Evolutionary conservation across 352 stramenopile species (phyloP).

Genomic region (Globisporangium alternatum): DNA sequence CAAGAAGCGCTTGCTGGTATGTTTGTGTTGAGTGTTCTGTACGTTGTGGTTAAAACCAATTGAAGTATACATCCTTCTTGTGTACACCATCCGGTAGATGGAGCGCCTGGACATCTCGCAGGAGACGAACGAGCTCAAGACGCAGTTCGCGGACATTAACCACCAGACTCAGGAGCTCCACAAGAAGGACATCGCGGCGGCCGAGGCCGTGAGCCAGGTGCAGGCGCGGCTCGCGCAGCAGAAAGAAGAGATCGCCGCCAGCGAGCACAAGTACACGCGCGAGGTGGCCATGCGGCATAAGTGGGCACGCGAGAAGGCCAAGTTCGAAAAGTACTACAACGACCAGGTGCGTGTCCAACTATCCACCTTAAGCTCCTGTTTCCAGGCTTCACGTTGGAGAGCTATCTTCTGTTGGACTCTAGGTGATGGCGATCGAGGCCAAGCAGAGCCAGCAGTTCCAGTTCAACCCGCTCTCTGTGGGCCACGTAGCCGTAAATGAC

Average conservation of each 20-base stretch:
- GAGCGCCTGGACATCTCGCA: constrained; percentile 51
- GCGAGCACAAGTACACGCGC: constrained; percentile 56
- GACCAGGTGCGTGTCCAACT: constrained; percentile 41
- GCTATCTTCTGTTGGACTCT: neutral
- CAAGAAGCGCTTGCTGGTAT: constrained; percentile 63
- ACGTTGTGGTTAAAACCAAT: neutral
- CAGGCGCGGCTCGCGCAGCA: constrained; percentile 64
- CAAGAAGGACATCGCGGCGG: constrained; percentile 71
- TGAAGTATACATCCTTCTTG: no score
- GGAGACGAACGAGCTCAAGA: constrained; percentile 64
- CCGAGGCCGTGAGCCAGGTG: constrained; percentile 67
- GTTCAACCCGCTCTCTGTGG: neutral
- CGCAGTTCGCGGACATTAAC: constrained; percentile 49
- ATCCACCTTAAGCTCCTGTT: neutral
- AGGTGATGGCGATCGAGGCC: constrained; percentile 15
- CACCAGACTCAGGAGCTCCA: constrained; percentile 74
- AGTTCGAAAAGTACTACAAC: constrained; percentile 86
- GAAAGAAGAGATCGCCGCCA: constrained; percentile 64
- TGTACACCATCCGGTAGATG: constrained; percentile 19
- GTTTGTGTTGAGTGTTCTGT: neutral
- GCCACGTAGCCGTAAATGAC: neutral
- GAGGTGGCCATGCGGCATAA: constrained; percentile 73
- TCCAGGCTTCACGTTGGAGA: no score
- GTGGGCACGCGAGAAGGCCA: constrained; percentile 74
- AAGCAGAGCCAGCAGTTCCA: constrained; percentile 5